A percentile compares a stretch with the other conserved stretches of the same genome.
These are phyloP conservation scores for Teunomyces atbi DNA, from an alignment of 805 yeast species.

Conservation along the genomic window DNA sequence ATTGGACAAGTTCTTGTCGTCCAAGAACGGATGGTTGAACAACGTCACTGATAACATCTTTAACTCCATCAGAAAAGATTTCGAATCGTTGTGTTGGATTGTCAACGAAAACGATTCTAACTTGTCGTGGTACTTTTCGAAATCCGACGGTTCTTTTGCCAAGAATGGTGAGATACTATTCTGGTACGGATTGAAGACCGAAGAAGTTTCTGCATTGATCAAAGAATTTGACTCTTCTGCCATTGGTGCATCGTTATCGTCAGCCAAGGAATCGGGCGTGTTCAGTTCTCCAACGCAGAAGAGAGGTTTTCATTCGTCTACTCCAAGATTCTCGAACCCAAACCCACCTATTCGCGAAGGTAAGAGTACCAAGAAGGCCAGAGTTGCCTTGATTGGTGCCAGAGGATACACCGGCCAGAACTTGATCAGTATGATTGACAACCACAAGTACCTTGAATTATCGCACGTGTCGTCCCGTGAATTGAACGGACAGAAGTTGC, in stretches of 20 bases:
- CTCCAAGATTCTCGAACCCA: slow-evolving; percentile 36
- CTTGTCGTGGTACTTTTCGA: slow-evolving; percentile 86
- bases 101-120: slow-evolving; percentile 89
- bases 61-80: slow-evolving; percentile 74
- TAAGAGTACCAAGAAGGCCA: slow-evolving; percentile 57
- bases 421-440: slow-evolving; percentile 78
- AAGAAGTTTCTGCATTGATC: slow-evolving; percentile 62
- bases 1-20: slow-evolving; percentile 81
- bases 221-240: slow-evolving; percentile 42
- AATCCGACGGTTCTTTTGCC: slow-evolving; percentile 91
- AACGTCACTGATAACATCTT: slow-evolving; percentile 95
- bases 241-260: slow-evolving; percentile 35
- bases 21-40: slow-evolving; percentile 94
- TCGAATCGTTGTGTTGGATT: slow-evolving; percentile 75
- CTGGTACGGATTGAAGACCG: slow-evolving; percentile 88
- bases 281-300: slow-evolving; percentile 48
- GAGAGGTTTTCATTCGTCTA: slow-evolving; percentile 50
- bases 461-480: slow-evolving; percentile 96
- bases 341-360: slow-evolving; percentile 73
- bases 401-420: slow-evolving; percentile 98
- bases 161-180: slow-evolving; percentile 86
- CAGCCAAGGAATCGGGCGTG: slow-evolving; percentile 44
- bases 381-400: slow-evolving; percentile 95
- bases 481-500: slow-evolving; percentile 78
- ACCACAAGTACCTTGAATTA: slow-evolving; percentile 83